Evolutionary conservation across 2,329 filamentous ascomycete genomes (phyloP), one percentile per base, ranked within the genome.

Genomic region (Mycosphaerella sp.): DNA sequence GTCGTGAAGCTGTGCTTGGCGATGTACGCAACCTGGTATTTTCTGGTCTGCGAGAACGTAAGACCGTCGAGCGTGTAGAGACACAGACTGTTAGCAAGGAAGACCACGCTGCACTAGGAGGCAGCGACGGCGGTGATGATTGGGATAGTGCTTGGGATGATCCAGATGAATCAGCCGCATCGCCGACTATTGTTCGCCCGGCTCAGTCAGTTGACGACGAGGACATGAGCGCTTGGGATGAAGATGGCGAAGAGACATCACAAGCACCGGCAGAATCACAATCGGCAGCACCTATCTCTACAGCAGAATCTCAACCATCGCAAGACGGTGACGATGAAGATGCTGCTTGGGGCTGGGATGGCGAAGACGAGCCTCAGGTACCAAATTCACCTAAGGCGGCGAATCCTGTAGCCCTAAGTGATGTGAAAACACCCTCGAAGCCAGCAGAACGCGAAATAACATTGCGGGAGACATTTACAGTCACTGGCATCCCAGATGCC

Each of bases 291-390:
- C 4, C 46, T 58, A 3, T 42, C 57, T 46, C 12, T 40, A 34
- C 50, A 53, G 31, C 51, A 57, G 26, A 29, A 11, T 38, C 34
- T 17, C 62, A 65, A 31, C 59, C 62, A 9, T 63, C 59, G 9
- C 60, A 70, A 14, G 72, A 71, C 11, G 73, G 74, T 39, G 70
- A 69, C 11, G 87, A 89, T 57, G 87, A 89, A 31, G 95, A 89
- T 86, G 89, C 89, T 57, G 87, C 89, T 26, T 95, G 89, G 87
- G 89, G 87, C 2, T 95, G 90, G 88, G 87, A 83, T 21, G 89
- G 90, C 38, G 86, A 86, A 6, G 71, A 74, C 26, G 72, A 74
- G n/a, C 65, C 44, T 6, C 50, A 55, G 36, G 53, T 56, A 12
- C 23, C 62, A 36, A 54, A 45, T 17, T 44, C 43, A 8, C 61